Percentiles rank a stretch among this genome's conserved stretches.
These are phyloP conservation scores for Citeromyces nyonsensis DNA, from an alignment of 805 yeast genomes.

Conservation along the genomic window DNA sequence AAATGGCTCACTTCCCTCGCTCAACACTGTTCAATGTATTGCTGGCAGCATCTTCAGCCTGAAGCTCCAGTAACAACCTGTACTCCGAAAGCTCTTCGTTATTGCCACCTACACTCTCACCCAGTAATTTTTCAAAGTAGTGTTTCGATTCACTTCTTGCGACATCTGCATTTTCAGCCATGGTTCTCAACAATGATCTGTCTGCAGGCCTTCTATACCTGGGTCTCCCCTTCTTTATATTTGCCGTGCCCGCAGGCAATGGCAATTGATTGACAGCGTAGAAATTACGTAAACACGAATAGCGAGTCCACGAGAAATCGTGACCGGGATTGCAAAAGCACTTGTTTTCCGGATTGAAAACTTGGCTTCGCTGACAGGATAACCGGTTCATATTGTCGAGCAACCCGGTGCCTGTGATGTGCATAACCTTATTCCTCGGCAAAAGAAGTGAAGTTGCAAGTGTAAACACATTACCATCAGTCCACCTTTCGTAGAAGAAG, in stretches of 20 bases:
- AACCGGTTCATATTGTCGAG: conserved; percentile 5
- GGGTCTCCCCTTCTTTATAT: no score
- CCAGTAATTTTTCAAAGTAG: not conserved
- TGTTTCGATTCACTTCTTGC: conserved; percentile 5
- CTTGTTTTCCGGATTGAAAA: conserved; percentile 4
- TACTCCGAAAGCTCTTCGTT: not conserved
- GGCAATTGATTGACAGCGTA: no score
- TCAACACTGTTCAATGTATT: conserved; percentile 2
- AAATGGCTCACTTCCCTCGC: conserved; percentile 2
- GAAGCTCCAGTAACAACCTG: conserved; percentile 1
- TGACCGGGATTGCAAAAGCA: conserved; percentile 11
- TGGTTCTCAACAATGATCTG: conserved; percentile 31
- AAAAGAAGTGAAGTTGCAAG: conserved; percentile 36
- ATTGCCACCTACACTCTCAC: not conserved
- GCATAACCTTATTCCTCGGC: conserved; percentile 30
- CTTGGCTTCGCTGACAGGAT: conserved; percentile 8
- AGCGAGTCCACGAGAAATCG: conserved; percentile 30
- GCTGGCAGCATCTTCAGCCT: conserved; percentile 1
- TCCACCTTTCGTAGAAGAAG: conserved; percentile 86
- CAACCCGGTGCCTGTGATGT: conserved; percentile 24
- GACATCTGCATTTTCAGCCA: conserved; percentile 8
- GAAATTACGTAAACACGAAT: no score
- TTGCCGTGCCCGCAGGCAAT: no score
- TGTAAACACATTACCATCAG: conserved; percentile 85
- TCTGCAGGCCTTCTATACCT: no score